Percentiles rank a stretch among this genome's conserved stretches.
Conservation (phyloP, 805 yeast species). For the Geotrichum ghanense region DNA sequence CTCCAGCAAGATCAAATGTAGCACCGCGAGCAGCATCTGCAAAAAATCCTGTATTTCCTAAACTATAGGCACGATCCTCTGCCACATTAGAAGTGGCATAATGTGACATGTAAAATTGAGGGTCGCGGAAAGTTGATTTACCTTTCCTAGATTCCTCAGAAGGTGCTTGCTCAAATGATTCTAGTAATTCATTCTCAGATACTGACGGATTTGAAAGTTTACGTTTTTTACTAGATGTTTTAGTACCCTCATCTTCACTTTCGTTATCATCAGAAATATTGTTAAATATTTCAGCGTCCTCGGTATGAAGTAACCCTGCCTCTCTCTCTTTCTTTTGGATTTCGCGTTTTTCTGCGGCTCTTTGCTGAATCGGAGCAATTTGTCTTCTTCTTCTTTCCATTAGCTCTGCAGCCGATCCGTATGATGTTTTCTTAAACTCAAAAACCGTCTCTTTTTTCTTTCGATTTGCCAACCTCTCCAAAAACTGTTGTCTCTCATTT, state of each 20-base stretch:
- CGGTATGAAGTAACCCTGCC: conserved; percentile 13
- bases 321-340: conserved; percentile 60
- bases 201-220: background rate
- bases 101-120: conserved; percentile 72
- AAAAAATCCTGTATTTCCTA: conserved; percentile 41
- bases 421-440: conserved; percentile 52
- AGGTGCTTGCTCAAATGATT: conserved; percentile 5
- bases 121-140: conserved; percentile 48
- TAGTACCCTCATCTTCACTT: conserved; percentile 7
- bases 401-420: conserved; percentile 46
- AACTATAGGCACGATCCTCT: conserved; percentile 66
- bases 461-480: conserved; percentile 62
- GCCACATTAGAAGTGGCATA: conserved; percentile 72
- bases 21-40: conserved; percentile 78
- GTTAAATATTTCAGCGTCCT: background rate
- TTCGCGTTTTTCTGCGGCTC: conserved; percentile 53
- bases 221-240: background rate
- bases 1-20: conserved; percentile 69
- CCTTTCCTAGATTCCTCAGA: conserved; percentile 4
- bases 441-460: conserved; percentile 81
- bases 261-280: background rate
- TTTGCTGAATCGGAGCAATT: conserved; percentile 75
- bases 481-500: conserved; percentile 63
- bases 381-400: conserved; percentile 83
- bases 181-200: conserved; percentile 3